Evolutionary conservation across 306 rosid species (phyloP).

Genomic region (Cucurbita maxima): DNA sequence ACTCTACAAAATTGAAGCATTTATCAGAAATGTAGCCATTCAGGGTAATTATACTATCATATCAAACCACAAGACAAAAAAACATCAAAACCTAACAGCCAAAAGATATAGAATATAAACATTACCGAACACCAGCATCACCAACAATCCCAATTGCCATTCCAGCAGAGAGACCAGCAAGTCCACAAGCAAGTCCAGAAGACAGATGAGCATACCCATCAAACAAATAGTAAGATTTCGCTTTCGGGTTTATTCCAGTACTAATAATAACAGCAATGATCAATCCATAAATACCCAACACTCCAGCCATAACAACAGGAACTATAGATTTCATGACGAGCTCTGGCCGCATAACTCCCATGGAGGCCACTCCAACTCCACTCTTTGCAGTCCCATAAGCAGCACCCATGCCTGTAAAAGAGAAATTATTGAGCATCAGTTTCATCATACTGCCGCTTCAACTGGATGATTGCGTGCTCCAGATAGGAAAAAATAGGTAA

Average conservation of each 20-base stretch:
- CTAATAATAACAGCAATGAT: constrained; percentile 67
- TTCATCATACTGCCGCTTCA: neutral
- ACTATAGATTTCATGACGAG: constrained; percentile 74
- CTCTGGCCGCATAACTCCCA: constrained; percentile 81
- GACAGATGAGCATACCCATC: constrained; percentile 79
- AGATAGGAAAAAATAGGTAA: neutral
- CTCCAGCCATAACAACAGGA: constrained; percentile 80
- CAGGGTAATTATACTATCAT: neutral
- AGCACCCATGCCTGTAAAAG: constrained; percentile 56
- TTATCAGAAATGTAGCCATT: neutral
- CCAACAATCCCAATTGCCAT: constrained; percentile 82
- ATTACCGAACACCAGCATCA: constrained; percentile 68
- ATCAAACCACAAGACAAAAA: neutral
- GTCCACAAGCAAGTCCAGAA: constrained; percentile 76
- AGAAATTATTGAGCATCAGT: neutral
- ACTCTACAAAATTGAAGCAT: neutral
- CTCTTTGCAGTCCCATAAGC: constrained; percentile 74
- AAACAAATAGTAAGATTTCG: constrained; percentile 54
- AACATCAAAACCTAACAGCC: neutral
- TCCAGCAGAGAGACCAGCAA: constrained; percentile 72
- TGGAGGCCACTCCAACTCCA: constrained; percentile 70
- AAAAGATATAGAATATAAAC: neutral
- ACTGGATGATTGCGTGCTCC: neutral
- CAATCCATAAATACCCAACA: constrained; percentile 57
- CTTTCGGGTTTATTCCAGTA: constrained; percentile 68